Evolutionary conservation across 225 moss, liverwort and hornwort species (phyloP).

Genomic region (Sphagnum tenellum): DNA sequence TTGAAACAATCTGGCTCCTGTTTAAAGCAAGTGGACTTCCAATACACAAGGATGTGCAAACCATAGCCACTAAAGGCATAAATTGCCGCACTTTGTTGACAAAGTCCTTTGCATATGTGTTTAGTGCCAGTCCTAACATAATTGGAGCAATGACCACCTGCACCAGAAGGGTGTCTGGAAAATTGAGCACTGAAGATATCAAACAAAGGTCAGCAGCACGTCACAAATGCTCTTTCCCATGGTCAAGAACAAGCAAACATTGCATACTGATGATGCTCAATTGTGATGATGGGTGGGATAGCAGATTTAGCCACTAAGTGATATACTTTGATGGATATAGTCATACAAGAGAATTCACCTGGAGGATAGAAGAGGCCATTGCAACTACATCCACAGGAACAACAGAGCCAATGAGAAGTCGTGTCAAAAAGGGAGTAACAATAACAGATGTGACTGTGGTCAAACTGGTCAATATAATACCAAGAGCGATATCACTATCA

Average conservation of each 20-base stretch:
- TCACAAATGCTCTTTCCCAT: no score
- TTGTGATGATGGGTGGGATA: no score
- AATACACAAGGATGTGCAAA: slow-evolving; percentile 91
- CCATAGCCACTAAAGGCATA: slow-evolving; percentile 91
- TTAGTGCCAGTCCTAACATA: slow-evolving; percentile 71
- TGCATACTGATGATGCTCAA: no score
- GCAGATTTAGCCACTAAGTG: no score
- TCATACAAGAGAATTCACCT: slow-evolving; percentile 28
- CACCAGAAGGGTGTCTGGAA: neutral
- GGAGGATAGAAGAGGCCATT: slow-evolving; percentile 87
- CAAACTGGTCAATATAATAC: slow-evolving; percentile 89
- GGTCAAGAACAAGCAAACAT: no score
- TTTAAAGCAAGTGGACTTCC: slow-evolving; percentile 93
- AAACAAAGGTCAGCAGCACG: no score
- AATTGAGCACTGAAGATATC: no score
- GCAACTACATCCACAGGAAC: slow-evolving; percentile 87
- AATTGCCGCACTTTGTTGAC: slow-evolving; percentile 71
- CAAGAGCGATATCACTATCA: slow-evolving; percentile 90
- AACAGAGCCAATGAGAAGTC: slow-evolving; percentile 73
- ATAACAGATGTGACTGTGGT: slow-evolving; percentile 83
- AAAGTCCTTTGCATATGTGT: slow-evolving; percentile 69
- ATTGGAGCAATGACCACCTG: slow-evolving; percentile 97
- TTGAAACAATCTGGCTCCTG: slow-evolving; percentile 56
- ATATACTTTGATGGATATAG: no score
- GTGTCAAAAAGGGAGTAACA: slow-evolving; percentile 77